Evolutionary conservation across 768 basidiomycete species (phyloP).

Genomic region (Coprinopsis cinerea): DNA sequence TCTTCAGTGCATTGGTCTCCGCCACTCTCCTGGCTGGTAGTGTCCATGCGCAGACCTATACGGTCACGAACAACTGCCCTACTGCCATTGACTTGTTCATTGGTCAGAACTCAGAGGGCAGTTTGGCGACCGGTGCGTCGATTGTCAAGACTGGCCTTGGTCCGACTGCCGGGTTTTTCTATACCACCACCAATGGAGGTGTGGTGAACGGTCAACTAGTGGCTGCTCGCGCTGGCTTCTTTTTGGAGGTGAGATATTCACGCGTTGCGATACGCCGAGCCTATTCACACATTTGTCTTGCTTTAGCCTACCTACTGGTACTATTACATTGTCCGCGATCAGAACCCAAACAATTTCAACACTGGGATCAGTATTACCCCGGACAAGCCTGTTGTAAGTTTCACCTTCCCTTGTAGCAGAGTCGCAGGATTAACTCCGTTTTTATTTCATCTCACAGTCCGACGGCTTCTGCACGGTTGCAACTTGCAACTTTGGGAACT

Average conservation of each 20-base stretch:
- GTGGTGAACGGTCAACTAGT: neutral
- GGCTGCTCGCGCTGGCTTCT: constrained; percentile 7
- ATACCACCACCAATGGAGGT: constrained; percentile 4
- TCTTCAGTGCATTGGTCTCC: too few relatives aligned
- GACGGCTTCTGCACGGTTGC: constrained; percentile 5
- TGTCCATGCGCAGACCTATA: constrained; percentile 3
- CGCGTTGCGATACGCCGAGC: too few relatives aligned
- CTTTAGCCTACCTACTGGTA: constrained; percentile 8
- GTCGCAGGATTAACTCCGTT: neutral
- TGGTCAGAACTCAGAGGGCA: neutral
- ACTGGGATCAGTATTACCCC: constrained; percentile 7
- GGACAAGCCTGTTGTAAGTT: constrained; percentile 2
- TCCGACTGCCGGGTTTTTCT: constrained; percentile 1
- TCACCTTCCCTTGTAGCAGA: neutral
- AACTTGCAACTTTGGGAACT: neutral
- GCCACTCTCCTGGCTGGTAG: too few relatives aligned
- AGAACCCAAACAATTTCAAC: constrained; percentile 3
- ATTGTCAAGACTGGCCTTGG: constrained; percentile 4
- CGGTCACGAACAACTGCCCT: constrained; percentile 3
- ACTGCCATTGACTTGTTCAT: constrained; percentile 5
- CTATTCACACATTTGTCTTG: too few relatives aligned
- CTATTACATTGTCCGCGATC: constrained; percentile 6
- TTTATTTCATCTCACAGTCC: neutral
- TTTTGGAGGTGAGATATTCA: neutral
- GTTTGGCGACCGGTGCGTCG: neutral